Evolutionary conservation across 2,329 filamentous ascomycete genomes (phyloP).

Genomic region (Phialophora macrospora): DNA sequence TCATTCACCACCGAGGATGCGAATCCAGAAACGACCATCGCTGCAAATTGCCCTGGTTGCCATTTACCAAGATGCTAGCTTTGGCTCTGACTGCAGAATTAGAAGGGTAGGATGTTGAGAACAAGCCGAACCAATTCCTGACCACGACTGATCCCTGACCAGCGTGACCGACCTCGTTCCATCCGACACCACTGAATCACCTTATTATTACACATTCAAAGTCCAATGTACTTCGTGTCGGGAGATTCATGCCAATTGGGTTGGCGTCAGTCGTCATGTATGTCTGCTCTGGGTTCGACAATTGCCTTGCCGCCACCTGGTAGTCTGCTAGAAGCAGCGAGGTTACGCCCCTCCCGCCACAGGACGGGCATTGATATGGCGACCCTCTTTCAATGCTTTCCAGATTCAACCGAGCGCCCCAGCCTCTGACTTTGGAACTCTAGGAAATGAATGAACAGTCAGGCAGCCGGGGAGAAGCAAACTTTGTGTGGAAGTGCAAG

Average conservation of each 20-base stretch:
- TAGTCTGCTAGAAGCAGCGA: background rate
- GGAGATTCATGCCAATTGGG: constrained; percentile 83
- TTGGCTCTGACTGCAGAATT: constrained; percentile 38
- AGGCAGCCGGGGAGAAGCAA: constrained; percentile 91
- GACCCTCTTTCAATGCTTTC: background rate
- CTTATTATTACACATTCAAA: constrained; percentile 97
- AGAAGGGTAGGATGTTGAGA: constrained; percentile 37
- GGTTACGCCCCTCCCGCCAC: background rate
- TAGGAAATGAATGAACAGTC: constrained; percentile 90
- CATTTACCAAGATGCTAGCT: constrained; percentile 31
- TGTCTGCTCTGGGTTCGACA: constrained; percentile 44
- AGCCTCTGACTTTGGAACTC: constrained; percentile 10
- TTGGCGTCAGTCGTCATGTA: constrained; percentile 88
- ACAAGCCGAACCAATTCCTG: background rate
- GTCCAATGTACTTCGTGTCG: constrained; percentile 98
- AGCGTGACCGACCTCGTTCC: constrained; percentile 92
- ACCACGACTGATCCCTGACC: constrained; percentile 27
- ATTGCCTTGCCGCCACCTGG: background rate
- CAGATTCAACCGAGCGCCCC: background rate
- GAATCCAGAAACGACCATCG: background rate
- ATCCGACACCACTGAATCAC: constrained; percentile 75
- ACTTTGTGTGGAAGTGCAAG: constrained; percentile 99
- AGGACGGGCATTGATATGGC: background rate
- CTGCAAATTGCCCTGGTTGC: background rate
- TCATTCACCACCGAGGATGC: background rate